Evolutionary conservation across 805 yeast species (phyloP).

Genomic region (Sugiyamaella boreocaroliniensis): DNA sequence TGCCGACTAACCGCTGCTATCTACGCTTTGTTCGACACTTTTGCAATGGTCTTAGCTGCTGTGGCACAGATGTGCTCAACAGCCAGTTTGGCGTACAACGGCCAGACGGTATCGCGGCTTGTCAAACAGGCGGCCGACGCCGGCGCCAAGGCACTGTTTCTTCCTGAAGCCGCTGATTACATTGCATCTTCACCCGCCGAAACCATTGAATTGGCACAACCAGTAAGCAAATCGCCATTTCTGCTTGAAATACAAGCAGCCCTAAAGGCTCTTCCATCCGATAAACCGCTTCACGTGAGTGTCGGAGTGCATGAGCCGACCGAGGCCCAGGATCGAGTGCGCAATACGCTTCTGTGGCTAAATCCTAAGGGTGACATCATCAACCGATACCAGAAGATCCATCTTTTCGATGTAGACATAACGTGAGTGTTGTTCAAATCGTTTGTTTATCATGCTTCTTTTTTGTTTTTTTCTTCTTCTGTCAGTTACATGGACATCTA

Average conservation of each 20-base stretch:
- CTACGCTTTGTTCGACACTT: neutral
- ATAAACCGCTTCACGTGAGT: constrained; percentile 53
- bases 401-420: constrained; percentile 82
- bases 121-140: constrained; percentile 56
- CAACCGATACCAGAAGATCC: constrained; percentile 75
- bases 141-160: constrained; percentile 63
- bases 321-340: constrained; percentile 40
- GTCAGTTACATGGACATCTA: neutral
- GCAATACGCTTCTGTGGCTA: constrained; percentile 71
- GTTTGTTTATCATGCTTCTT: too few species aligned
- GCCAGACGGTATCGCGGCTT: constrained; percentile 49
- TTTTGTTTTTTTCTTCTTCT: neutral
- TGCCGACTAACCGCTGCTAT: neutral
- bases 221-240: constrained; percentile 39
- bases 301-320: constrained; percentile 85
- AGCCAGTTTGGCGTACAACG: constrained; percentile 52
- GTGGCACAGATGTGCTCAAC: constrained; percentile 85
- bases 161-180: constrained; percentile 94
- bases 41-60: constrained; percentile 54
- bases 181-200: constrained; percentile 59
- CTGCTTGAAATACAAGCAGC: constrained; percentile 38
- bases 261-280: constrained; percentile 37
- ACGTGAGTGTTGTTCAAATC: constrained; percentile 17
- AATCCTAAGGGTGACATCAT: constrained; percentile 55
- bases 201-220: constrained; percentile 51